These are phyloP conservation scores for Fibroporia radiculosa DNA, from an alignment of 768 basidiomycete genomes.

Conservation along the genomic window DNA sequence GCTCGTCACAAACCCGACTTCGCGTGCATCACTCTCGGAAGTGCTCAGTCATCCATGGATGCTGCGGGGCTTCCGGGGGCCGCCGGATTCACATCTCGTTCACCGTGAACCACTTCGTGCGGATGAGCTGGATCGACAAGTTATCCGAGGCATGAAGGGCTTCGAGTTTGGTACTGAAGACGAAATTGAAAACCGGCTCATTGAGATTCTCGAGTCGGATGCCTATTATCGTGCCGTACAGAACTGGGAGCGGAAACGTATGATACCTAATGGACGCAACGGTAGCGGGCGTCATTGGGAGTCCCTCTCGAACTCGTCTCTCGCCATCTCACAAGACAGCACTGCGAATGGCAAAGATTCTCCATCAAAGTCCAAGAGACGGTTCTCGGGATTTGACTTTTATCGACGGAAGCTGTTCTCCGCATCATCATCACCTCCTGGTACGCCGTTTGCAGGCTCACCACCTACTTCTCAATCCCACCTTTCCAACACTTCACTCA, in stretches of 20 bases:
- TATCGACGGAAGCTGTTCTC: conserved; percentile 85
- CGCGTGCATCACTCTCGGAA: conserved; percentile 77
- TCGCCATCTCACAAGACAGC: conserved; percentile 52
- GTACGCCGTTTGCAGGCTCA: conserved; percentile 49
- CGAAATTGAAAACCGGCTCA: conserved; percentile 71
- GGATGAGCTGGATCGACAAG: conserved; percentile 81
- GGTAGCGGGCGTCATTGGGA: conserved; percentile 39
- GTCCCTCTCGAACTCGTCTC: conserved; percentile 59
- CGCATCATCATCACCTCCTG: conserved; percentile 37
- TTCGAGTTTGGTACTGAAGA: conserved; percentile 93
- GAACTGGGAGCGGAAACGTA: conserved; percentile 68
- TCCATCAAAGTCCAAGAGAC: conserved; percentile 53
- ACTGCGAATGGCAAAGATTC: conserved; percentile 26
- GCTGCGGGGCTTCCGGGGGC: conserved; percentile 73
- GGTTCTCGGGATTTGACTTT: conserved; percentile 96
- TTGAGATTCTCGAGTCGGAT: conserved; percentile 70
- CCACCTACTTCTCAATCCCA: conserved; percentile 54
- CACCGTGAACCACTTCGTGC: conserved; percentile 83
- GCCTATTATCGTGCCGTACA: conserved; percentile 65
- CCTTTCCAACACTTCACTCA: conserved; percentile 38
- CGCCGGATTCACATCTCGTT: conserved; percentile 80
- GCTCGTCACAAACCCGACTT: conserved; percentile 89
- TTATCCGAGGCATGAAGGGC: conserved; percentile 87
- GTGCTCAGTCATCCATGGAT: conserved; percentile 91
- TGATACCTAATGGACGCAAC: conserved; percentile 27